These are phyloP conservation scores for Saururus chinensis DNA, from an alignment of 164 flowering plant species.

Conservation along the genomic window DNA sequence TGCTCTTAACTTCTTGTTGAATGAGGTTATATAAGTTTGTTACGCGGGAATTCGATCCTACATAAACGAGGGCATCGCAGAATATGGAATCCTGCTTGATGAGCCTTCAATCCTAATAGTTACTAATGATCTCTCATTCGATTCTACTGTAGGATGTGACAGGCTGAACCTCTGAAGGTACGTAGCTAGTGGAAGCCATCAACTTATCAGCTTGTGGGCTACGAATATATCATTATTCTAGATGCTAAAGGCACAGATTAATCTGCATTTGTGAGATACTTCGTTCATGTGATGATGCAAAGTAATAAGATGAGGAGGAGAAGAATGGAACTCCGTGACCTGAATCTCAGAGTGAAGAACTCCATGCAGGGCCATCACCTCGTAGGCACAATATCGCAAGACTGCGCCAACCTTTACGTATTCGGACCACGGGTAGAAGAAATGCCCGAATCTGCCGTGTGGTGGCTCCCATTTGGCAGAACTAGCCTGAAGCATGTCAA, in stretches of 20 bases:
- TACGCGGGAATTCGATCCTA: conserved; percentile 2
- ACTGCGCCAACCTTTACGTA: conserved; percentile 82
- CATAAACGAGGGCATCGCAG: neutral
- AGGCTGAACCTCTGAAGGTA: neutral
- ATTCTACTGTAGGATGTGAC: no score
- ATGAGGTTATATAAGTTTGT: neutral
- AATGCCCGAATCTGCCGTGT: conserved; percentile 58
- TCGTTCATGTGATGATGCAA: neutral
- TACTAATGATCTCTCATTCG: no score
- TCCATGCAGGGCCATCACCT: conserved; percentile 88
- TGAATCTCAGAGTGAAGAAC: conserved; percentile 79
- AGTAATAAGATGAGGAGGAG: neutral
- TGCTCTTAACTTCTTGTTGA: neutral
- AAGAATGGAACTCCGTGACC: conserved; percentile 16
- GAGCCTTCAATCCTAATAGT: no score
- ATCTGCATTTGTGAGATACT: neutral
- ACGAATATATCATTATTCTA: neutral
- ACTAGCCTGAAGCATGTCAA: conserved; percentile 34
- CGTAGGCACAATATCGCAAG: conserved; percentile 66
- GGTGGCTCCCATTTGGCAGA: conserved; percentile 96
- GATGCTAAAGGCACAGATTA: neutral
- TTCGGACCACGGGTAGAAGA: conserved; percentile 75
- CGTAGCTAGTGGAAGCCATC: neutral
- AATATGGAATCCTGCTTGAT: neutral
- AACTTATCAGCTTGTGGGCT: neutral